Conservation (phyloP, 2,329 filamentous ascomycete genomes). For the Lasiodiplodia theobromae region DNA sequence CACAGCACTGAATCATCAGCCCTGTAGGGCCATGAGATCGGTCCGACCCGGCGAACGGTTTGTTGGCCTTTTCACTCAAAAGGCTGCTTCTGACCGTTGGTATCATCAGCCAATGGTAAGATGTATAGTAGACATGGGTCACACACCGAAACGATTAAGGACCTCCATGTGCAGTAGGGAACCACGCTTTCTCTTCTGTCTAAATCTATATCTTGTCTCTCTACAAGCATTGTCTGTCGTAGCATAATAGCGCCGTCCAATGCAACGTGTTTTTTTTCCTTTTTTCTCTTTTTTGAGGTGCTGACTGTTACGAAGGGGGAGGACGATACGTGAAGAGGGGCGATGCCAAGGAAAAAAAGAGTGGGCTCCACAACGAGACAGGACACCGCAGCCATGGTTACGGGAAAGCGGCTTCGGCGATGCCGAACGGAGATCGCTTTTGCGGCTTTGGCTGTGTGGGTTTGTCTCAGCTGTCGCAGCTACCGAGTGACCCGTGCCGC, state of each 20-base stretch:
- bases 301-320: background rate
- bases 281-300: background rate
- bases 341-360: background rate
- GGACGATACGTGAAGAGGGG: background rate
- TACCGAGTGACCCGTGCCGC: constrained; percentile 16
- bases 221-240: background rate
- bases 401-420: constrained; percentile 21
- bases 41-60: background rate
- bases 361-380: background rate
- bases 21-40: background rate
- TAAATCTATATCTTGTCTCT: background rate
- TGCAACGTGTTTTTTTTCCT: background rate
- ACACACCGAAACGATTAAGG: background rate
- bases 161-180: background rate
- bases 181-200: background rate
- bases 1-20: background rate
- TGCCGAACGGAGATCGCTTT: constrained; percentile 7
- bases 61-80: background rate
- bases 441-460: background rate
- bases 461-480: constrained; percentile 20
- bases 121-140: background rate
- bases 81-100: too few species aligned
- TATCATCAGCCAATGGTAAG: too few species aligned
- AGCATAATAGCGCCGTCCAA: background rate
- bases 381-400: constrained; percentile 4